Conservation (phyloP, 78 protist species). For the Isochrysis galbana region DNA sequence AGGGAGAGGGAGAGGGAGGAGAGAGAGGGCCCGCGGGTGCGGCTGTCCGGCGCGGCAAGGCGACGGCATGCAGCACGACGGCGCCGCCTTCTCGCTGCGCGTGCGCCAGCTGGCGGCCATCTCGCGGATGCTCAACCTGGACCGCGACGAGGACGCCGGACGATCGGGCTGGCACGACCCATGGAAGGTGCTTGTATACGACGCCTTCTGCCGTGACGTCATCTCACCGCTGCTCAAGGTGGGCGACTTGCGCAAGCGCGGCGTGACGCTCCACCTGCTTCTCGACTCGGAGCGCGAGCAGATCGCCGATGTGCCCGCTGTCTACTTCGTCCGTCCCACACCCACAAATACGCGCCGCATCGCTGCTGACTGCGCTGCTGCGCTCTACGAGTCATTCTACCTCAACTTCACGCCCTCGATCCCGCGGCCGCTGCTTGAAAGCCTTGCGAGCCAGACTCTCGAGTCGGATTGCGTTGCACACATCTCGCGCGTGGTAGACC, state of each 20-base stretch:
- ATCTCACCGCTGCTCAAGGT: conserved; percentile 78
- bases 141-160: background rate
- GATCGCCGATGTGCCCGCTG: conserved; percentile 87
- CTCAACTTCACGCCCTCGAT: conserved; percentile 80
- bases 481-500: conserved; percentile 72
- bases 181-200: conserved; percentile 69
- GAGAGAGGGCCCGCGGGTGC: too few species aligned
- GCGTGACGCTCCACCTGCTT: conserved; percentile 77
- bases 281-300: conserved; percentile 78
- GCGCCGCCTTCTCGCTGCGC: background rate
- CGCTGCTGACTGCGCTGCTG: conserved; percentile 7
- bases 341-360: conserved; percentile 71
- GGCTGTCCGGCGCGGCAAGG: too few species aligned
- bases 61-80: too few species aligned
- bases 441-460: conserved; percentile 66
- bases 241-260: conserved; percentile 79
- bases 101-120: background rate
- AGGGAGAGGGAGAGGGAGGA: too few species aligned
- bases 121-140: background rate
- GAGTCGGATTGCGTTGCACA: conserved; percentile 58
- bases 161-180: background rate
- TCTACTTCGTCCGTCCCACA: conserved; percentile 89
- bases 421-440: conserved; percentile 70
- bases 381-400: conserved; percentile 75
- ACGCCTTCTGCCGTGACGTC: conserved; percentile 66